Base-by-base conservation (phyloP, 2,329 filamentous ascomycete genomes). In the Colletotrichum euphorbiae region DNA sequence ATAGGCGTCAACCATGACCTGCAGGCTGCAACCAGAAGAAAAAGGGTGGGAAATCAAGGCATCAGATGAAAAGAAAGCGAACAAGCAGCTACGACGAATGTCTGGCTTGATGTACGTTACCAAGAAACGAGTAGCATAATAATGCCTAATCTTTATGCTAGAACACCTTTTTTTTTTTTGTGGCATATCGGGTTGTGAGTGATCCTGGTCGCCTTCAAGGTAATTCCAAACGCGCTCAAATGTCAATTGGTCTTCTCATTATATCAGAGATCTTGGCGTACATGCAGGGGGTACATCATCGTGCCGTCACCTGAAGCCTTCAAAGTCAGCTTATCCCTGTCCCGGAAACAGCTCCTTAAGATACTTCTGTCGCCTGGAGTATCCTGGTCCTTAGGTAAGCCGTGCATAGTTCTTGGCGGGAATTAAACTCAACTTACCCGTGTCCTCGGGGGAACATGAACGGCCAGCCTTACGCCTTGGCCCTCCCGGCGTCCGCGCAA, bases 211-310 rank as follows among this genome's bases (percentile, higher is more conserved):
- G 31, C 15, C 31, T 54, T 36, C 13, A 12, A 38, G 36, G 36
- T 38, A 5, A 38, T n/a, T n/a, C n/a, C 19, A 21, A 3, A 17
- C 21, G 19, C n/a, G n/a, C n/a, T n/a, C n/a, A n/a, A n/a, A n/a
- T n/a, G n/a, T n/a, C n/a, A 54, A 54, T 54, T n/a, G 51, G 21
- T 31, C 5, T 6, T 28, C 28, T 28, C 28, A 28, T 28, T 28
- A 28, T 5, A 28, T 28, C 33, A 40, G 33, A 58, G 64, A 45
- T 67, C 6, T 31, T 7, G 31, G 31, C n/a, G 67, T 69, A 67
- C 62, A 62, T 69, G 67, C 67, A 69, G 67, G 63, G 56, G 42
- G 42, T 69, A 67, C 67, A 67, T 69, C 67, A 69, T 67, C 43
- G 67, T 62, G 50, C 63, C 63, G 63, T 69, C 62, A 69, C 62